Conservation (phyloP, 495 filamentous ascomycete genomes). For the Symbiotaphrina buchneri region DNA sequence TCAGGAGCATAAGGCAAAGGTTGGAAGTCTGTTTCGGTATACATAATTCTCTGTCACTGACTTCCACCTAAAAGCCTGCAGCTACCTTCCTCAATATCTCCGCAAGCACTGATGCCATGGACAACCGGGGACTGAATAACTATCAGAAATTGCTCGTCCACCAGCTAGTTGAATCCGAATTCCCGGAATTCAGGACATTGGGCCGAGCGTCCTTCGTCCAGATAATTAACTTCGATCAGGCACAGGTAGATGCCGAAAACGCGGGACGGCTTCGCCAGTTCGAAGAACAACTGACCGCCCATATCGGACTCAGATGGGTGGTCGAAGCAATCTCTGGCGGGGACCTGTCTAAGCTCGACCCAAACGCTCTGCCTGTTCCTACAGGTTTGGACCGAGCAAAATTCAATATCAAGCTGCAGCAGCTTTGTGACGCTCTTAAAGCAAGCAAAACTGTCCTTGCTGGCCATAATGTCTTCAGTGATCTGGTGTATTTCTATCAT, state of each 20-base stretch:
- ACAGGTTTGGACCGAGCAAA: slow-evolving; percentile 10
- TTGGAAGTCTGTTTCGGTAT: too few relatives aligned
- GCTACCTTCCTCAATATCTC: slow-evolving; percentile 19
- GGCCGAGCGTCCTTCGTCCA: slow-evolving; percentile 23
- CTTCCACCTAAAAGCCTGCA: too few relatives aligned
- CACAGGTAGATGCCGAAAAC: slow-evolving; percentile 19
- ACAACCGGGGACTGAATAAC: slow-evolving; percentile 12
- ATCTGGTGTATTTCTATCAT: slow-evolving; percentile 47
- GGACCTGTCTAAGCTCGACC: slow-evolving; percentile 25
- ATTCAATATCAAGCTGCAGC: slow-evolving; percentile 11
- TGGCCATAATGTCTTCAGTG: slow-evolving; percentile 59
- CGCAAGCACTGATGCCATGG: neutral
- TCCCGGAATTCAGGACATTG: slow-evolving; percentile 27
- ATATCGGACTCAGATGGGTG: slow-evolving; percentile 44
- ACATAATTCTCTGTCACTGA: too few relatives aligned
- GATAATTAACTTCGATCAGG: slow-evolving; percentile 23
- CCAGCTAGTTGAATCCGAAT: slow-evolving; percentile 41
- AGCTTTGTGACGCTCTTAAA: slow-evolving; percentile 17
- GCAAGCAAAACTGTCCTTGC: slow-evolving; percentile 31
- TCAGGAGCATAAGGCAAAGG: too few relatives aligned
- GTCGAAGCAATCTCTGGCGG: slow-evolving; percentile 43
- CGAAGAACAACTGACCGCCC: slow-evolving; percentile 19
- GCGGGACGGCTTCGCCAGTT: slow-evolving; percentile 15
- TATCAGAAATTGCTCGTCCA: slow-evolving; percentile 45
- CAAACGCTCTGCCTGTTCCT: slow-evolving; percentile 9